Conservation (phyloP, 371 early-diverging fungal genomes). For the Lichtheimia ornata region DNA sequence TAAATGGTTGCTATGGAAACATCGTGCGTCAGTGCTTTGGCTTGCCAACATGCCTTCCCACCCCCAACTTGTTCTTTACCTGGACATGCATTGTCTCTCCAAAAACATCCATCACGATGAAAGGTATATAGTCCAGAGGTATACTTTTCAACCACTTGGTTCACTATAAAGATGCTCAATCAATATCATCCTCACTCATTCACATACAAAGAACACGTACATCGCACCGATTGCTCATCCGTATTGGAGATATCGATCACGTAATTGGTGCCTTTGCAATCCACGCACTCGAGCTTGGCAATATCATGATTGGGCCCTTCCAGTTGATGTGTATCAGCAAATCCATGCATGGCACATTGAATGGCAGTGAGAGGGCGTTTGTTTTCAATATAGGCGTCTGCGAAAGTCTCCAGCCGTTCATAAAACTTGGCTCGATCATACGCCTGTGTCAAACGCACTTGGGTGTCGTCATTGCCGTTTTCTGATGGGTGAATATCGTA, state of each 20-base stretch:
- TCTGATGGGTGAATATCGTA: background rate
- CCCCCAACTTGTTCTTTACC: background rate
- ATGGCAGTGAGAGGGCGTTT: constrained; percentile 13
- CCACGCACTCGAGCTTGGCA: constrained; percentile 8
- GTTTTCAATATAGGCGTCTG: constrained; percentile 4
- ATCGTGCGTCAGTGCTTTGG: background rate
- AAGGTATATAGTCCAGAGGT: background rate
- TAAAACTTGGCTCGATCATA: constrained; percentile 15
- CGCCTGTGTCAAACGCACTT: background rate
- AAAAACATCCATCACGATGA: constrained; percentile 13
- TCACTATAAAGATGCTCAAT: background rate
- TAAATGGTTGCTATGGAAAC: constrained; percentile 7
- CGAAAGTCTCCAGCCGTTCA: constrained; percentile 12
- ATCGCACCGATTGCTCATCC: background rate
- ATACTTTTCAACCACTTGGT: constrained; percentile 6
- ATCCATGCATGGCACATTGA: constrained; percentile 24
- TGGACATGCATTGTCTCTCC: constrained; percentile 10
- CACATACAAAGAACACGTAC: background rate
- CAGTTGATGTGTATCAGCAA: constrained; percentile 11
- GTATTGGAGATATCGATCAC: constrained; percentile 10
- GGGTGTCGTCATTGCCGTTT: background rate
- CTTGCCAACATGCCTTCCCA: background rate
- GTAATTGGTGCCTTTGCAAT: constrained; percentile 2
- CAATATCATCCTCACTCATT: too few relatives aligned
- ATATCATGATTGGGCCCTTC: constrained; percentile 1